Evolutionary conservation across 2,329 filamentous ascomycete species (phyloP), one percentile per base, ranked within the genome.

Genomic region (Lachnellula occidentalis): DNA sequence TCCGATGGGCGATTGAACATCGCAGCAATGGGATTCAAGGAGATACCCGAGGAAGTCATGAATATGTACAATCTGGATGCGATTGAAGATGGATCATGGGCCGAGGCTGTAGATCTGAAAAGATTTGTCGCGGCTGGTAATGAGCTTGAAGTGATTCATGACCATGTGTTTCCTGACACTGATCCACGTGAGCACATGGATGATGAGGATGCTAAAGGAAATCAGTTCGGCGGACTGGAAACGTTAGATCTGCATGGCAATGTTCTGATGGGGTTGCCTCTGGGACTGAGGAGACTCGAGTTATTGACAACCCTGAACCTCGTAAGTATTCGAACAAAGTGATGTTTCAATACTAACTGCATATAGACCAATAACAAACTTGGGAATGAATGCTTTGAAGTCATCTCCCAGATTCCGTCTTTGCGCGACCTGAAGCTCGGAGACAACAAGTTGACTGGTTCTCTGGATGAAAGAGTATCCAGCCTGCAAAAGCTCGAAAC

Each of bases 41-140:
- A 87, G 54, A 87, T 99, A 3, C 94, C 94, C 0, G 72, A 81
- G 1, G 89, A 95, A 66, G 88, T 97, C 0, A 74, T 95, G 72
- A 83, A 85, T 52, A 97, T 97, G 92, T 97, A 96, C 69, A 88
- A 91, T 63, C 76, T 89, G 17, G 85, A 91, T 51, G 78, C 81
- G 1, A 78, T 84, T 53, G 82, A 79, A 21, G 82, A 80, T 36
- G 80, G 84, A 11, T 83, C 86, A 34, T 97, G 94, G 94, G 91
- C 91, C 2, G 92, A 97, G 70, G 87, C 88, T 56, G 90, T 97
- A 11, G 92, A 97, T 67, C 73, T 97, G 45, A 87, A 86, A 1
- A 84, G 87, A 57, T 84, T 97, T 48, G 82, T 94, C 60, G 91
- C 88, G 5, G 91, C 92, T 8, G 91, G 96, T 66, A 97, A 99